These are phyloP conservation scores for Voacanga thouarsii DNA, from an alignment of 257 asterid genomes.

Conservation along the genomic window DNA sequence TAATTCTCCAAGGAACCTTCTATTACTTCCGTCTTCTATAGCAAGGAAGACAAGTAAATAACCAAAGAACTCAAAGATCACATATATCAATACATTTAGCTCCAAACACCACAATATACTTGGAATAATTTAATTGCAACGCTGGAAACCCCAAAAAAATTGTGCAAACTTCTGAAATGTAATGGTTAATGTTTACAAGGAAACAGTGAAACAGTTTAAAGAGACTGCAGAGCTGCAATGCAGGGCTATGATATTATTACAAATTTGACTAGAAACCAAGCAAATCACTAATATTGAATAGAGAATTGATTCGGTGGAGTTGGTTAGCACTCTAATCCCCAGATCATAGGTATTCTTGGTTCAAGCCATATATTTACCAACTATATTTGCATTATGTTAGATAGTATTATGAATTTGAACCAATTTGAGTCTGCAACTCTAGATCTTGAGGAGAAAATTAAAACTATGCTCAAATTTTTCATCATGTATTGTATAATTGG, in stretches of 20 bases:
- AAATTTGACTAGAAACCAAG: not conserved
- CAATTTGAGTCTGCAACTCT: too few relatives aligned
- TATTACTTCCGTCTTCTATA: not conserved
- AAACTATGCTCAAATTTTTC: not conserved
- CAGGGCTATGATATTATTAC: not conserved
- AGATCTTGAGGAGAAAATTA: not conserved
- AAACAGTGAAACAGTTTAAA: not conserved
- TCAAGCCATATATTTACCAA: not conserved
- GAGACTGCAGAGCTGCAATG: not conserved
- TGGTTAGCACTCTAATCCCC: not conserved
- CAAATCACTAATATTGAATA: not conserved
- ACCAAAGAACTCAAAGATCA: not conserved
- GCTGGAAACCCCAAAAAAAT: not conserved
- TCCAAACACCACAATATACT: not conserved
- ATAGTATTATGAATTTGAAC: too few relatives aligned
- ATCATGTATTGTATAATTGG: not conserved
- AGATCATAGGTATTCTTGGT: not conserved
- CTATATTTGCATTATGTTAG: not conserved
- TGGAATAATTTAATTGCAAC: not conserved
- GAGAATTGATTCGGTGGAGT: not conserved
- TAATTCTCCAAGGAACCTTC: not conserved
- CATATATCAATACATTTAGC: not conserved
- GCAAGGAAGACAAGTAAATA: not conserved
- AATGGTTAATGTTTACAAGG: not conserved
- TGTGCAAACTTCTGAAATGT: not conserved